A percentile compares a stretch with the other conserved stretches of the same genome.
These are phyloP conservation scores for Epithele typhae DNA, from an alignment of 768 basidiomycete genomes.

Conservation along the genomic window DNA sequence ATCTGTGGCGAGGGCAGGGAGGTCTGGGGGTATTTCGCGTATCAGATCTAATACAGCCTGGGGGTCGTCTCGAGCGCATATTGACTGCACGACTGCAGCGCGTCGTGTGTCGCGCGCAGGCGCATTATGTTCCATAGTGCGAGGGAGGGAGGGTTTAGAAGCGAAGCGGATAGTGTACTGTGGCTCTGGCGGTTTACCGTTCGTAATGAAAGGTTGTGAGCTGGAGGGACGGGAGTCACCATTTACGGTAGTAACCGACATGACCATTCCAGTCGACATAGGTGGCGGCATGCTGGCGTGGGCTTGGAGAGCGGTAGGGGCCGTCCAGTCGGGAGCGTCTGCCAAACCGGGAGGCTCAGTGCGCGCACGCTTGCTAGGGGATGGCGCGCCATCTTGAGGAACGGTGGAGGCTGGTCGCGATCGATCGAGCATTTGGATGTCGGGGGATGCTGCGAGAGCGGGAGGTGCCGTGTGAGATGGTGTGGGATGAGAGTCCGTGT, in stretches of 20 bases:
- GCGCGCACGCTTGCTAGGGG: slow-evolving; percentile 69
- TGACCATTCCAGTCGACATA: slow-evolving; percentile 14
- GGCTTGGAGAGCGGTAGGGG: slow-evolving; percentile 1
- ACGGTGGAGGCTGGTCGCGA: slow-evolving; percentile 49
- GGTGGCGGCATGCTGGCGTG: slow-evolving; percentile 25
- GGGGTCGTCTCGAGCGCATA: slow-evolving; percentile 71
- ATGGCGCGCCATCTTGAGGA: slow-evolving; percentile 54
- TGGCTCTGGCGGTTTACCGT: slow-evolving; percentile 43
- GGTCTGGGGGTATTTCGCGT: slow-evolving; percentile 53
- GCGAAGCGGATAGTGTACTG: slow-evolving; percentile 54
- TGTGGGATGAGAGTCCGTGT: slow-evolving; percentile 37
- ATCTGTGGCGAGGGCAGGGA: slow-evolving; percentile 38
- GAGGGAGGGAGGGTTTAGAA: slow-evolving; percentile 55
- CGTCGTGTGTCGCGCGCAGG: slow-evolving; percentile 49
- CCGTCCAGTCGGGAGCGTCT: slow-evolving; percentile 11
- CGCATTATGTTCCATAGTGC: slow-evolving; percentile 48
- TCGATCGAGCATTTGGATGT: slow-evolving; percentile 43
- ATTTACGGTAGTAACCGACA: slow-evolving; percentile 33
- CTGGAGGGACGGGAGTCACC: slow-evolving; percentile 47
- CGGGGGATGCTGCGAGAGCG: slow-evolving; percentile 32
- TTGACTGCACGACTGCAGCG: slow-evolving; percentile 57
- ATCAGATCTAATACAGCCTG: slow-evolving; percentile 55
- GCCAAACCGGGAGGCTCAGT: slow-evolving; percentile 37
- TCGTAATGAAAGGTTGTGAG: slow-evolving; percentile 32
- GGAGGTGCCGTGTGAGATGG: slow-evolving; percentile 20